These are phyloP conservation scores for Fistulinella cinereoalba DNA, from an alignment of 1,284 basidiomycete genomes.

Conservation along the genomic window DNA sequence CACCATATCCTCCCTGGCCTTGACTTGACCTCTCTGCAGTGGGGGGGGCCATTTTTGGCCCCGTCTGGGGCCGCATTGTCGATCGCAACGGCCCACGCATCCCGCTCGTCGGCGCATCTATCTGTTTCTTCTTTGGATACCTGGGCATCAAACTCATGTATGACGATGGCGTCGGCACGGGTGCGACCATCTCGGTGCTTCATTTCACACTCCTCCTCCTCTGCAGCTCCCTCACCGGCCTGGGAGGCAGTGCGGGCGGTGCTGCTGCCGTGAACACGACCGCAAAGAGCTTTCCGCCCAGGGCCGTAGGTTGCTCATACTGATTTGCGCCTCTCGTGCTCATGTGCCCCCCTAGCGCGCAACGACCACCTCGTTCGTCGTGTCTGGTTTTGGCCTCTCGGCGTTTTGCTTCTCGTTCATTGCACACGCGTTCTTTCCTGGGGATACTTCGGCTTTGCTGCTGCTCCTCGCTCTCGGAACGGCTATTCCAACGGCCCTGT, in stretches of 20 bases:
- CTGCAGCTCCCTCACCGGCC: slow-evolving; percentile 57
- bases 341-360: slow-evolving; percentile 50
- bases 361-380: slow-evolving; percentile 67
- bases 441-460: slow-evolving; percentile 68
- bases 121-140: slow-evolving; percentile 62
- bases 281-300: slow-evolving; percentile 62
- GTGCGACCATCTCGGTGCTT: slow-evolving; percentile 17
- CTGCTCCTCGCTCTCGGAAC: slow-evolving; percentile 71
- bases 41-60: slow-evolving; percentile 57
- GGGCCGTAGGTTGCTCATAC: slow-evolving; percentile 37
- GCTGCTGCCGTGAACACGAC: slow-evolving; percentile 58
- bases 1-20: slow-evolving; percentile 1
- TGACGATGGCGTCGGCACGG: slow-evolving; percentile 38
- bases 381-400: slow-evolving; percentile 82
- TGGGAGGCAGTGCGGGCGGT: slow-evolving; percentile 60
- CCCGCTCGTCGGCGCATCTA: slow-evolving; percentile 45
- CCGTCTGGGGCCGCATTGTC: slow-evolving; percentile 66
- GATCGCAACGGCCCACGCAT: slow-evolving; percentile 62
- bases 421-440: slow-evolving; percentile 64
- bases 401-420: slow-evolving; percentile 77
- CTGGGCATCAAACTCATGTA: slow-evolving; percentile 63
- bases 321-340: slow-evolving; percentile 5
- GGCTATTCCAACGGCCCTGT: slow-evolving; percentile 64
- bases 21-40: slow-evolving; percentile 38
- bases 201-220: slow-evolving; percentile 44